Evolutionary conservation across 73 alveolate species (phyloP).

Genomic region (Paramecium tetraurelia): DNA sequence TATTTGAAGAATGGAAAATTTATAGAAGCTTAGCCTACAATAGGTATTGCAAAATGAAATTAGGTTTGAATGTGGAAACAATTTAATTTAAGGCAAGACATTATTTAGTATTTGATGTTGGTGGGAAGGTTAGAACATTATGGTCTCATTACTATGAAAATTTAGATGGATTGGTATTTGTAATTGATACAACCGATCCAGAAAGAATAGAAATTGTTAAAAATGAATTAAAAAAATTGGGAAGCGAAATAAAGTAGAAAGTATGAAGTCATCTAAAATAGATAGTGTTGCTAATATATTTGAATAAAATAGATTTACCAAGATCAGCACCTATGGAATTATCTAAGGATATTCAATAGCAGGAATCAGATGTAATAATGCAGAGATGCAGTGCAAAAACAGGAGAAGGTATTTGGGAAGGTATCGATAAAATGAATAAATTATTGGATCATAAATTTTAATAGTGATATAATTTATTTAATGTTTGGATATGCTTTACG

Average conservation of each 20-base stretch:
- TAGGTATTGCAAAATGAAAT: constrained; percentile 67
- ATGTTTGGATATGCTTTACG: background rate
- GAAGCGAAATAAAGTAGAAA: background rate
- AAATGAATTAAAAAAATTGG: background rate
- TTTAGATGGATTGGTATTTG: constrained; percentile 89
- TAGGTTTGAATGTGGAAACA: constrained; percentile 28
- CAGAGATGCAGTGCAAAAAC: constrained; percentile 71
- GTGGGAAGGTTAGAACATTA: constrained; percentile 81
- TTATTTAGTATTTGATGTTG: constrained; percentile 89
- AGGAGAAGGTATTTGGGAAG: constrained; percentile 79
- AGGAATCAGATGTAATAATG: constrained; percentile 37
- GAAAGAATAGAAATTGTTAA: constrained; percentile 31
- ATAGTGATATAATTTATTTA: background rate
- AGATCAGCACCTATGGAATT: background rate
- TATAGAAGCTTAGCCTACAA: constrained; percentile 76
- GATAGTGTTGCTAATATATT: background rate
- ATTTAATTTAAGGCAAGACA: constrained; percentile 1
- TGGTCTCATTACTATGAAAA: constrained; percentile 88
- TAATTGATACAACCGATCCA: constrained; percentile 85
- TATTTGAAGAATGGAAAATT: constrained; percentile 66
- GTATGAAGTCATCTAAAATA: background rate
- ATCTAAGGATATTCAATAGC: background rate
- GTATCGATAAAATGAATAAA: constrained; percentile 56
- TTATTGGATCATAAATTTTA: constrained; percentile 11
- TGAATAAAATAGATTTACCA: background rate